Percentiles rank a stretch among this genome's conserved stretches.
phyloP scores from a whole-genome alignment of 164 flowering plant genomes.

The Umbilicus rupestris region DNA sequence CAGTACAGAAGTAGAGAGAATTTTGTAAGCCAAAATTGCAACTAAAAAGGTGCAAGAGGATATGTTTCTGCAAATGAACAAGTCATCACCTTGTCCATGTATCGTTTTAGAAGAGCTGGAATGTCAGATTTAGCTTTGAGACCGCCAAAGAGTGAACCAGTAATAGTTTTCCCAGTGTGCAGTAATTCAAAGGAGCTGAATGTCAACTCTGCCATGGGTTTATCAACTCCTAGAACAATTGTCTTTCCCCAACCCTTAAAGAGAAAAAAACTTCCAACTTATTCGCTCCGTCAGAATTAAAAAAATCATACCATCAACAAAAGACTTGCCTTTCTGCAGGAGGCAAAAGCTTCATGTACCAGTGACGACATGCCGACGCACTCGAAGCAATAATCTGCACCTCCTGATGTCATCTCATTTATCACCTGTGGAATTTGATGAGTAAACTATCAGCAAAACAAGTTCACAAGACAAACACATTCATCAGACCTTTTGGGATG shows the following conservation, averaged over 20 bases:
- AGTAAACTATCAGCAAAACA: not conserved
- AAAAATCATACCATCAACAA: too few species aligned
- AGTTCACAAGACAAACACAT: not conserved
- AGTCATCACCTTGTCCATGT: conserved; percentile 40
- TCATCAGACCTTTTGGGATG: not conserved
- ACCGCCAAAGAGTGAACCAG: conserved; percentile 51
- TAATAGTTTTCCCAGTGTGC: conserved; percentile 33
- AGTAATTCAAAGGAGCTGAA: conserved; percentile 36
- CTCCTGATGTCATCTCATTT: conserved; percentile 55
- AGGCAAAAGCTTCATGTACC: conserved; percentile 55
- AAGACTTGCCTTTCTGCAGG: conserved; percentile 62
- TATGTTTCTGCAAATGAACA: too few species aligned
- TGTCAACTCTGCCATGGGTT: conserved; percentile 36
- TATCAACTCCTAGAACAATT: conserved; percentile 49
- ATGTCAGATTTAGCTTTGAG: conserved; percentile 56
- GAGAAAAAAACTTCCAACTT: not conserved
- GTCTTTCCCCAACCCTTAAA: conserved; percentile 75
- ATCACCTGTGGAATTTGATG: conserved; percentile 27
- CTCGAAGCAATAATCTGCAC: conserved; percentile 76
- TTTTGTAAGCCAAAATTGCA: not conserved
- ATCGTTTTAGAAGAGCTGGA: conserved; percentile 36
- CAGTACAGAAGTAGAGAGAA: not conserved
- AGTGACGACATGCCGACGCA: conserved; percentile 55
- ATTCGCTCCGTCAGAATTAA: too few species aligned
- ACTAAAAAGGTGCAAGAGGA: too few species aligned